phyloP scores from a whole-genome alignment of 2,329 filamentous ascomycete species.

The Mycosphaerella sp. region DNA sequence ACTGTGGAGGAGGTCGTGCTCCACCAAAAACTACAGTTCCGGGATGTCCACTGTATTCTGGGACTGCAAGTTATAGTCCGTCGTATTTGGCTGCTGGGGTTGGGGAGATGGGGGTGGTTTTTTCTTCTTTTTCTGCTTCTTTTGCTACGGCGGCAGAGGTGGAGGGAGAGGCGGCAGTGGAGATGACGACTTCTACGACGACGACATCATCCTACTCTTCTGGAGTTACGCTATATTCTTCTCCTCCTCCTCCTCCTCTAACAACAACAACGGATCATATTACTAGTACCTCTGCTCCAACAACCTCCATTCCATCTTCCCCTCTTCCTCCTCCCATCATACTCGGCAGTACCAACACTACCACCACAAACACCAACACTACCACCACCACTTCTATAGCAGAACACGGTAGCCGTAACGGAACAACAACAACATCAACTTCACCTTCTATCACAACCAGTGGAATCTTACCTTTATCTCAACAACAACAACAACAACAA shows the following conservation, averaged over 20 bases:
- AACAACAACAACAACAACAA: background rate
- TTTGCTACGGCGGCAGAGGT: background rate
- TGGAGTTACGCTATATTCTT: no score
- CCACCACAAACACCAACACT: background rate
- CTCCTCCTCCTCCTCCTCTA: background rate
- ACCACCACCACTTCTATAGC: background rate
- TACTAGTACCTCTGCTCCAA: background rate
- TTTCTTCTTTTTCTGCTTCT: background rate
- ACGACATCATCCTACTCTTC: no score
- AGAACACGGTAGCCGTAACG: background rate
- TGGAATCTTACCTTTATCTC: background rate
- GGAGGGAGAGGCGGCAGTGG: no score
- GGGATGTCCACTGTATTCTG: slow-evolving; percentile 52
- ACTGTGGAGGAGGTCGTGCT: slow-evolving; percentile 62
- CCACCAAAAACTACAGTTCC: slow-evolving; percentile 57
- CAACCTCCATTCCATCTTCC: background rate
- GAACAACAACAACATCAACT: background rate
- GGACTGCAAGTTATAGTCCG: slow-evolving; percentile 51
- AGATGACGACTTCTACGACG: no score
- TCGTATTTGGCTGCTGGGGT: slow-evolving; percentile 37
- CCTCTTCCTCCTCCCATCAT: background rate
- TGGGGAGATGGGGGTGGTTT: slow-evolving; percentile 5
- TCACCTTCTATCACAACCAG: background rate
- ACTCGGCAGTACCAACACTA: background rate
- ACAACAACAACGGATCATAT: background rate